Evolutionary conservation across 257 asterid species (phyloP).

Genomic region (Jaltomata sinuosa): DNA sequence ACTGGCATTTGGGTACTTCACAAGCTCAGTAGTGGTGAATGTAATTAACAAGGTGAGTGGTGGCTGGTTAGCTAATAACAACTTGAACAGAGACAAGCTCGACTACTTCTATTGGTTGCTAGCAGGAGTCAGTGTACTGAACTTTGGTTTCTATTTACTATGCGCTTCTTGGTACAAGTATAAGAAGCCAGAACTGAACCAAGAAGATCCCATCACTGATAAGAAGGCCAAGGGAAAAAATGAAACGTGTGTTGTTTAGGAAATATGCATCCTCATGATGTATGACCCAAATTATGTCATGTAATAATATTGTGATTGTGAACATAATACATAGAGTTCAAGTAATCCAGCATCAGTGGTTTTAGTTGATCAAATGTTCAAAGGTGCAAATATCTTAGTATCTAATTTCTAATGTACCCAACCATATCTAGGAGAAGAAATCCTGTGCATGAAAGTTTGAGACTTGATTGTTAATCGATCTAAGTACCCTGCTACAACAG

Average conservation of each 20-base stretch:
- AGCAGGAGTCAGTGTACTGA: slow-evolving; percentile 32
- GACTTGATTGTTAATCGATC: background rate
- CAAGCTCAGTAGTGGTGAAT: slow-evolving; percentile 57
- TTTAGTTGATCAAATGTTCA: background rate
- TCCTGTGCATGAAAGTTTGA: background rate
- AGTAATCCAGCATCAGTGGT: background rate
- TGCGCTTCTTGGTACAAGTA: slow-evolving; percentile 62
- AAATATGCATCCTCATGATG: background rate
- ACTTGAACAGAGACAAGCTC: slow-evolving; percentile 46
- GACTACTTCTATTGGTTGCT: slow-evolving; percentile 59
- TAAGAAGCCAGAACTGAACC: slow-evolving; percentile 33
- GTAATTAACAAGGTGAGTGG: slow-evolving; percentile 51
- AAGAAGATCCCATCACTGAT: background rate
- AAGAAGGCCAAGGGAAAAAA: background rate
- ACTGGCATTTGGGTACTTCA: slow-evolving; percentile 52
- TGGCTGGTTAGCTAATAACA: slow-evolving; percentile 56
- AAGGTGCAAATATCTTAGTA: background rate
- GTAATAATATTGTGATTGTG: background rate
- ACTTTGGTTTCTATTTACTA: slow-evolving; percentile 40
- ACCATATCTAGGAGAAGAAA: background rate
- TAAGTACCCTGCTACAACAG: background rate
- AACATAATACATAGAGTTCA: background rate
- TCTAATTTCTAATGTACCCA: background rate
- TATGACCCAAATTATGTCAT: background rate
- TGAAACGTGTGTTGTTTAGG: background rate